Base-by-base conservation (phyloP, 805 yeast genomes). In the Geotrichum ghanense region DNA sequence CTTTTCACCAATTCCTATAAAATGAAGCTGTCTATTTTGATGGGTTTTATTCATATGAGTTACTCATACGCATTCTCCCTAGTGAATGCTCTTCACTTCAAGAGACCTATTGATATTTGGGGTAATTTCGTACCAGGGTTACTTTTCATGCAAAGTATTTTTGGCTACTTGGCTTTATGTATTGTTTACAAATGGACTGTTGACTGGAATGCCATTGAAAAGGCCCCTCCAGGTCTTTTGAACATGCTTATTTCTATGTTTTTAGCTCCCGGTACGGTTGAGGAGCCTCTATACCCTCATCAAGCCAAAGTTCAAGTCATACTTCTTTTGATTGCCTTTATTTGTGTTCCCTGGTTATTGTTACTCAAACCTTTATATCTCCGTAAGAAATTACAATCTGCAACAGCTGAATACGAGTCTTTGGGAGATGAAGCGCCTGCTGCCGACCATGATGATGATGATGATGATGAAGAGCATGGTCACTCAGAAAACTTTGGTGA, bases 221-320 rank as follows among this genome's bases (percentile, higher is more conserved):
- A 73, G 60, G 86, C 82, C 45, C 95, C 98, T 1, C 98, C 98
- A 24, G 89, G 95, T 43, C 71, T 92, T 59, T 73, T 92, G 62
- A 92, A 92, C 65, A 92, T 88, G 95, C 74, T 92, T 57, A 92
- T 92, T 59, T 81, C 82, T 58, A 92, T 92, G 98, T 92, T 92
- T 64, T 72, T 92, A 57, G 69, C 95, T 1, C 98, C 98, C 9
- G 98, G 98, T 9, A 75, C 70, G 6, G 76, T 92, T 46, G 90
- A 79, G 27, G 96, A 83, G 52, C 81, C 75, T 44, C 70, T 92
- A 41, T 92, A 82, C 63, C 68, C 74, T 1, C 94, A 95, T 3
- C 98, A 92, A 65, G 74, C 82, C 1, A 60, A 67, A 2, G 73
- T 92, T 16, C 98, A 92, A 67, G 72, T 83, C 12, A 51, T 81